Evolutionary conservation across 2,329 filamentous ascomycete species (phyloP), one percentile per base, ranked within the genome.

Genomic region (Coniochaeta hoffmannii): DNA sequence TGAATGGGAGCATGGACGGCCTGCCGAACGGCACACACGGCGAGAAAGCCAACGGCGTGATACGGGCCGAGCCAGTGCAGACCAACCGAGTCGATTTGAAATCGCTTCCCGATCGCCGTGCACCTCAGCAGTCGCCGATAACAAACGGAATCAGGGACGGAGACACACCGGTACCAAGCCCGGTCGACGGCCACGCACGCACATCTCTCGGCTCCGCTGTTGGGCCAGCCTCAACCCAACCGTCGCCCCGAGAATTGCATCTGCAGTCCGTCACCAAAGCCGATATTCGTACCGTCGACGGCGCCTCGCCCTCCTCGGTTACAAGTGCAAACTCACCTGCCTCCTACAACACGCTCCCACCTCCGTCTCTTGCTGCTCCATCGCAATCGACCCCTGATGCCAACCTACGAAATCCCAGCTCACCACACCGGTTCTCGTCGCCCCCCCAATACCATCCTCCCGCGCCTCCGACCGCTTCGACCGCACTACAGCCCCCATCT

Each of bases 381-480:
- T 60, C 55, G 32, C 64, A 59, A 6, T 55, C 63, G 2, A 60
- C 56, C 30, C 55, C 63, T 2, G 62, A 65, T 6, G 50, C 61
- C 19, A 63, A 56, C 28, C 57, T 59, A 49, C 58, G 53, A 61
- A 61, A 54, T 55, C 62, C 50, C 53, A 61, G 50, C 41, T 64
- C 57, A 49, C 73, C 77, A 17, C 81, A 87, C 58, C 77, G 84
- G 65, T 83, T 85, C 61, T 87, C 86, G 4, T 85, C 85, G 2
- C 85, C 87, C 10, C 77, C 86, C 53, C 65, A 81, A 64, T 82
- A 83, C 62, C 72, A 73, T 54, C 66, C 71, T 26, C 67, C 70
- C 53, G 64, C 71, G 35, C 70, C 69, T 30, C 67, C 72, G 30
- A 74, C 78, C 12, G 26, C 49, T 1, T 79, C 81, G n/a, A 73